Percentiles rank a stretch among this genome's conserved stretches.
phyloP scores from a whole-genome alignment of 371 early-diverging fungal genomes.

The Mucor velutinosus region DNA sequence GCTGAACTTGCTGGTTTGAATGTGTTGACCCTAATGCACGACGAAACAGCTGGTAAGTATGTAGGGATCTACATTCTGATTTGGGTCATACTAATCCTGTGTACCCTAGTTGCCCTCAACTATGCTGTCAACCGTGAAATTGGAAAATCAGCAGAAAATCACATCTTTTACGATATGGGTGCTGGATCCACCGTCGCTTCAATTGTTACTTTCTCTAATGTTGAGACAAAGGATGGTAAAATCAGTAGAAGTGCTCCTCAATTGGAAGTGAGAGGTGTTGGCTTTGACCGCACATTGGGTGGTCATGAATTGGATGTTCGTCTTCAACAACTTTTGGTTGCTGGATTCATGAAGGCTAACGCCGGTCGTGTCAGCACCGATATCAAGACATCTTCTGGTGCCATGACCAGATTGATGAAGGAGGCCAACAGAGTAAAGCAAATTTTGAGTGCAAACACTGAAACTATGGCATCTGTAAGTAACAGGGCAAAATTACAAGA shows the following conservation, averaged over 20 bases:
- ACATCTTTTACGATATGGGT: constrained; percentile 96
- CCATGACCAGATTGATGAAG: constrained; percentile 87
- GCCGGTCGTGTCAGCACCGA: constrained; percentile 41
- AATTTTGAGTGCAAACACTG: constrained; percentile 92
- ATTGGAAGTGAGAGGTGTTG: constrained; percentile 80
- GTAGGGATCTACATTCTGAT: background rate
- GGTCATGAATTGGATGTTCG: constrained; percentile 86
- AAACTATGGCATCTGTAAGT: constrained; percentile 79
- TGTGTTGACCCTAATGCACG: constrained; percentile 84
- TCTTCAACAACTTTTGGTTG: constrained; percentile 76
- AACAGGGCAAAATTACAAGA: background rate
- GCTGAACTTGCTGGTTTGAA: constrained; percentile 90
- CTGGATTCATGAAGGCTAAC: constrained; percentile 66
- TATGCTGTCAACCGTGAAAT: constrained; percentile 84
- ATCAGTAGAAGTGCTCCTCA: constrained; percentile 61
- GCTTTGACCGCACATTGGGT: constrained; percentile 86
- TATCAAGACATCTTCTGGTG: constrained; percentile 64
- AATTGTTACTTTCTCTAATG: constrained; percentile 78
- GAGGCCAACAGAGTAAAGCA: constrained; percentile 95
- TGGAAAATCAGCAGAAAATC: constrained; percentile 71
- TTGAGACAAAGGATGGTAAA: constrained; percentile 63
- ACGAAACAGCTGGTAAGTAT: constrained; percentile 83
- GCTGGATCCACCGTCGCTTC: constrained; percentile 92
- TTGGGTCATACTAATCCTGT: background rate
- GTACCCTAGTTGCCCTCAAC: constrained; percentile 80